phyloP scores from a whole-genome alignment of 2,329 filamentous ascomycete genomes.

The Colletotrichum sp. region DNA sequence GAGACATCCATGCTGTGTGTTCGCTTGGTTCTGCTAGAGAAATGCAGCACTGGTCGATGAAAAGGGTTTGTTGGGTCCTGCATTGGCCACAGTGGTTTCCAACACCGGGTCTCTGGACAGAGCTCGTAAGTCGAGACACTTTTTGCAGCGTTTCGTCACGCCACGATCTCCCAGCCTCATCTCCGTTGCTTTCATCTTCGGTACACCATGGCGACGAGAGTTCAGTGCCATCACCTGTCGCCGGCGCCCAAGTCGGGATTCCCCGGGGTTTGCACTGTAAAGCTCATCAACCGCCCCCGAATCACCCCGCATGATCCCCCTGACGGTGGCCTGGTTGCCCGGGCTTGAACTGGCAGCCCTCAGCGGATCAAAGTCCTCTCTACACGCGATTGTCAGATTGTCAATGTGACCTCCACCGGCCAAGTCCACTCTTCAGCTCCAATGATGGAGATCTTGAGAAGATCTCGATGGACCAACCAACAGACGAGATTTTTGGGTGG shows the following conservation, averaged over 20 bases:
- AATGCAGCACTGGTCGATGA: neutral
- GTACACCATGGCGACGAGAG: neutral
- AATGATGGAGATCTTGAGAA: slow-evolving; percentile 6
- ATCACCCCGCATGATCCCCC: neutral
- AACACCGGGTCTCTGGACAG: neutral
- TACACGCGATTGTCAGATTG: neutral
- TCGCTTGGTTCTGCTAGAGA: neutral
- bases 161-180: neutral
- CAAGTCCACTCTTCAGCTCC: neutral
- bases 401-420: neutral
- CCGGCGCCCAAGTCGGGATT: neutral
- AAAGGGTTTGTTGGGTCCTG: neutral
- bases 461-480: slow-evolving; percentile 13
- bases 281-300: neutral
- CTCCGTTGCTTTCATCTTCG: neutral
- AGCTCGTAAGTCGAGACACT: neutral
- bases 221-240: neutral
- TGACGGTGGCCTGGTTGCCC: neutral
- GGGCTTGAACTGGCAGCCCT: neutral
- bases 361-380: neutral
- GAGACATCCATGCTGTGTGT: neutral
- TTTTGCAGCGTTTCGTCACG: neutral
- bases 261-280: neutral
- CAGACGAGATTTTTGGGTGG: neutral
- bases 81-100: neutral